These are phyloP conservation scores for Quercus engelmannii DNA, from an alignment of 306 rosid species.

Conservation along the genomic window DNA sequence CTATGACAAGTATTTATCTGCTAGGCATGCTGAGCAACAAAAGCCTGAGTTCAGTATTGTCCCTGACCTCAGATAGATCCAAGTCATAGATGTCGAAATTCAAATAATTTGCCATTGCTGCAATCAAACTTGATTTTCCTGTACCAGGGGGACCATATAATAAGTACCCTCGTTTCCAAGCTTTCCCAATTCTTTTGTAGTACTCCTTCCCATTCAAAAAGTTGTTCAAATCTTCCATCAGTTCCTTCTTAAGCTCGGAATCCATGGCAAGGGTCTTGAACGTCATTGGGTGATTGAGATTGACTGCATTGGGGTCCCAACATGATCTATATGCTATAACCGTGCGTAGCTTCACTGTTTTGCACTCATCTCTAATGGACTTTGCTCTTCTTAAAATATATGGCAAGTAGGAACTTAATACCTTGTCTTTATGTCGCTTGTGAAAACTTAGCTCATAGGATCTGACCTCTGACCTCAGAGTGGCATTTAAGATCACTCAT, in stretches of 20 bases:
- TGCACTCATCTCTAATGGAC: constrained; percentile 14
- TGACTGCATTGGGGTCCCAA: constrained; percentile 1
- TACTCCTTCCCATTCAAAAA: constrained; percentile 25
- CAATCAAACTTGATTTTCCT: constrained; percentile 40
- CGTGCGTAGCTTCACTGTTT: constrained; percentile 23
- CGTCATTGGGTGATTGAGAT: constrained; percentile 22
- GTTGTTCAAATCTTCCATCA: constrained; percentile 31
- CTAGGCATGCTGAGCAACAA: constrained; percentile 22
- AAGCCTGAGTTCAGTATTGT: constrained; percentile 12
- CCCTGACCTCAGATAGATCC: constrained; percentile 14
- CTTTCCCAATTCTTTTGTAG: constrained; percentile 27
- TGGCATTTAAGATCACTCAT: background rate
- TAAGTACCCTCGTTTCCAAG: constrained; percentile 43
- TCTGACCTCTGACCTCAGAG: background rate
- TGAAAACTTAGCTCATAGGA: constrained; percentile 11
- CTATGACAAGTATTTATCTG: constrained; percentile 31
- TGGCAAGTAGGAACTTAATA: constrained; percentile 25
- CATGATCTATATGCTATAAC: background rate
- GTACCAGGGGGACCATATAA: constrained; percentile 42
- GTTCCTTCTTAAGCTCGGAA: constrained; percentile 18
- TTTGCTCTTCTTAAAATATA: constrained; percentile 23
- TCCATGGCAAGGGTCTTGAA: constrained; percentile 33
- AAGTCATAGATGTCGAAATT: constrained; percentile 37
- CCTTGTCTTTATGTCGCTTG: constrained; percentile 12
- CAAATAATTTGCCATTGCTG: constrained; percentile 42